Percentiles rank a stretch among this genome's conserved stretches.
These are phyloP conservation scores for Tanozyma kutaoensis DNA, from an alignment of 805 yeast species.

Conservation along the genomic window DNA sequence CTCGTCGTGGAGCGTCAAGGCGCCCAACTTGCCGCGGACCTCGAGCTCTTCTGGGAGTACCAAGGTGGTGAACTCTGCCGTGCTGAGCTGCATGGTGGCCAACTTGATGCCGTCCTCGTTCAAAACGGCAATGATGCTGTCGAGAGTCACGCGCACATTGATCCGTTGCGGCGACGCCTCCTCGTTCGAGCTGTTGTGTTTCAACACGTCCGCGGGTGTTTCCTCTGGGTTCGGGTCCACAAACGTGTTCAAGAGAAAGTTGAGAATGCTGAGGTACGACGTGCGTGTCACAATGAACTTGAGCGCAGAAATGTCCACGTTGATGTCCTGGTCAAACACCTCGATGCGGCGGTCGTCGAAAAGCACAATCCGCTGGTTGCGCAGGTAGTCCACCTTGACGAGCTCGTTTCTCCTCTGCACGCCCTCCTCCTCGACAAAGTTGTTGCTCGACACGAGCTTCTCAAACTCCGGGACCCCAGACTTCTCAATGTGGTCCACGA, in stretches of 20 bases:
- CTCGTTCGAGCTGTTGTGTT: slow-evolving; percentile 21
- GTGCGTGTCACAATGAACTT: slow-evolving; percentile 64
- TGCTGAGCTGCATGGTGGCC: slow-evolving; percentile 65
- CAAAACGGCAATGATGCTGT: slow-evolving; percentile 59
- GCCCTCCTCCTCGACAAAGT: slow-evolving; percentile 22
- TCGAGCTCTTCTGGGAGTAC: slow-evolving; percentile 69
- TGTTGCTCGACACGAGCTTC: slow-evolving; percentile 55
- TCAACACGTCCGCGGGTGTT: slow-evolving; percentile 52
- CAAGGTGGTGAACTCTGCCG: slow-evolving; percentile 55
- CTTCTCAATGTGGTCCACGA: slow-evolving; percentile 65
- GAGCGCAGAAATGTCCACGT: slow-evolving; percentile 65
- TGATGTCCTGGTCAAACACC: slow-evolving; percentile 65
- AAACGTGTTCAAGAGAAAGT: slow-evolving; percentile 76
- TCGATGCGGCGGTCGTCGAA: slow-evolving; percentile 42
- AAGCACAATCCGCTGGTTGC: slow-evolving; percentile 47
- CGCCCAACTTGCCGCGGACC: slow-evolving; percentile 63
- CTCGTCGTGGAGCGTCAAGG: slow-evolving; percentile 66
- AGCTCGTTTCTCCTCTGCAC: slow-evolving; percentile 23
- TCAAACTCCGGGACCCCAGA: slow-evolving; percentile 51
- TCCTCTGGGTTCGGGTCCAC: slow-evolving; percentile 64
- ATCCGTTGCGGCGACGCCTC: slow-evolving; percentile 61
- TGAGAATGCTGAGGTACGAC: slow-evolving; percentile 64
- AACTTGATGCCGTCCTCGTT: slow-evolving; percentile 75
- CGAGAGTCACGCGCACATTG: slow-evolving; percentile 52
- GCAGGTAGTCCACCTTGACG: slow-evolving; percentile 43